These are phyloP conservation scores for Roridomyces roridus DNA, from an alignment of 768 basidiomycete species.

Conservation along the genomic window DNA sequence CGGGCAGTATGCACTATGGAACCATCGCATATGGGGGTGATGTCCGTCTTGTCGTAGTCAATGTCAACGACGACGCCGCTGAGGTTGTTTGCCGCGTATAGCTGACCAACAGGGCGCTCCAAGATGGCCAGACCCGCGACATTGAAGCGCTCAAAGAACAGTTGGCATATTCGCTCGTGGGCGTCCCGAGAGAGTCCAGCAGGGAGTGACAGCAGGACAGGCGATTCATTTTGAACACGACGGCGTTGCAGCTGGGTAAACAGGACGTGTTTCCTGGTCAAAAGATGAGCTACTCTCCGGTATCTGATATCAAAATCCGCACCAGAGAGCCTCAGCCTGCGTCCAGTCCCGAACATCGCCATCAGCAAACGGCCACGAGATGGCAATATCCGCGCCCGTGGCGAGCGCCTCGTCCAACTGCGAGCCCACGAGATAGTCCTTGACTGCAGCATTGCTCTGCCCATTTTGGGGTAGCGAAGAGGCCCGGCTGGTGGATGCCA, in stretches of 20 bases:
- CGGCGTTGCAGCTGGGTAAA: slow-evolving; percentile 77
- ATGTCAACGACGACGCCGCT: slow-evolving; percentile 85
- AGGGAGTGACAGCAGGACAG: slow-evolving; percentile 76
- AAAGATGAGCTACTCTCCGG: slow-evolving; percentile 3
- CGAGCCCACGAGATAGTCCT: slow-evolving; percentile 83
- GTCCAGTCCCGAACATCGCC: slow-evolving; percentile 78
- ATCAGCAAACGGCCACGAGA: slow-evolving; percentile 86
- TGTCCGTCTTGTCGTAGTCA: slow-evolving; percentile 74
- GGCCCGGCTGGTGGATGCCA: slow-evolving; percentile 53
- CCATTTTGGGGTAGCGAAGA: slow-evolving; percentile 53
- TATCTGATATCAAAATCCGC: slow-evolving; percentile 32
- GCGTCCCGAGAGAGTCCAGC: slow-evolving; percentile 68
- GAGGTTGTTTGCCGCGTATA: slow-evolving; percentile 77
- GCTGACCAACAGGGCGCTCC: slow-evolving; percentile 83
- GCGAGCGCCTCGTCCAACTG: slow-evolving; percentile 83
- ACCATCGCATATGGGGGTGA: slow-evolving; percentile 81
- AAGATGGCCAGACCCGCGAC: slow-evolving; percentile 82
- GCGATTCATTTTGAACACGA: slow-evolving; percentile 87
- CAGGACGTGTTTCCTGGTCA: slow-evolving; percentile 82
- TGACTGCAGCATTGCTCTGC: slow-evolving; percentile 56
- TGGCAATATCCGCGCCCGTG: slow-evolving; percentile 70
- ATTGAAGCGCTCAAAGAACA: slow-evolving; percentile 94
- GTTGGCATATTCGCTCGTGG: slow-evolving; percentile 77
- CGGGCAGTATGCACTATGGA: slow-evolving; percentile 61
- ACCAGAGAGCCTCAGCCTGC: slow-evolving; percentile 92